Percentiles rank a stretch among this genome's conserved stretches.
phyloP scores from a whole-genome alignment of 164 flowering plant species.

The Berberis vulgaris region DNA sequence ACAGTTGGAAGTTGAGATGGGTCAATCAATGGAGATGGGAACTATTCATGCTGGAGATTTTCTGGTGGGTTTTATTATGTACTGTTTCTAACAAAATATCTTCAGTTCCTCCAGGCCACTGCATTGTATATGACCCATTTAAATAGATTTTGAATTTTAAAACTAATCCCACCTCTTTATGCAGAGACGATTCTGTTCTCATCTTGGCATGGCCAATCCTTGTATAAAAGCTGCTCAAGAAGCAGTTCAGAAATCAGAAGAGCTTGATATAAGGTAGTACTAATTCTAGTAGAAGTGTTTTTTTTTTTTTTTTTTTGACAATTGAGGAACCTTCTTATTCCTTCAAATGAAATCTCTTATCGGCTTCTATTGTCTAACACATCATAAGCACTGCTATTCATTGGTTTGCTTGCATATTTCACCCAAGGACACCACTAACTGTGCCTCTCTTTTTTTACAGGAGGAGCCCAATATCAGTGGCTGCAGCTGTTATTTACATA shows the following conservation, averaged over 20 bases:
- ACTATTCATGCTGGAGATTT: conserved; percentile 38
- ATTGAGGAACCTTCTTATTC: too few relatives aligned
- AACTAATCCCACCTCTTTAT: background rate
- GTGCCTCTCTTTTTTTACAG: conserved; percentile 12
- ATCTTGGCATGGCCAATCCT: conserved; percentile 32
- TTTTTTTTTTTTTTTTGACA: too few relatives aligned
- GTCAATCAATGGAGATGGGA: conserved; percentile 43
- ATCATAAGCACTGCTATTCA: too few relatives aligned
- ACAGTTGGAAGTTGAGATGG: conserved; percentile 30
- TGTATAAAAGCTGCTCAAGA: conserved; percentile 45
- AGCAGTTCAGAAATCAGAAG: conserved; percentile 38
- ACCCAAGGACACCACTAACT: too few relatives aligned
- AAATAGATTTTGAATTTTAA: background rate
- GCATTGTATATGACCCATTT: too few relatives aligned
- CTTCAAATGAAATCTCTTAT: too few relatives aligned
- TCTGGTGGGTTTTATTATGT: conserved; percentile 22
- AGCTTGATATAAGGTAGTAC: conserved; percentile 38
- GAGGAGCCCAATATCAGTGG: conserved; percentile 37
- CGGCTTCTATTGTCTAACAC: too few relatives aligned
- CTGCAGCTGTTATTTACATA: conserved; percentile 39
- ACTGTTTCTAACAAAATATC: background rate
- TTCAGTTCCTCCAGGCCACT: too few relatives aligned
- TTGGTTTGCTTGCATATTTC: too few relatives aligned
- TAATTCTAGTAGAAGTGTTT: background rate
- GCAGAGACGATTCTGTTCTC: conserved; percentile 35